phyloP scores from a whole-genome alignment of 2,329 filamentous ascomycete genomes.

The Boeremia exigua region DNA sequence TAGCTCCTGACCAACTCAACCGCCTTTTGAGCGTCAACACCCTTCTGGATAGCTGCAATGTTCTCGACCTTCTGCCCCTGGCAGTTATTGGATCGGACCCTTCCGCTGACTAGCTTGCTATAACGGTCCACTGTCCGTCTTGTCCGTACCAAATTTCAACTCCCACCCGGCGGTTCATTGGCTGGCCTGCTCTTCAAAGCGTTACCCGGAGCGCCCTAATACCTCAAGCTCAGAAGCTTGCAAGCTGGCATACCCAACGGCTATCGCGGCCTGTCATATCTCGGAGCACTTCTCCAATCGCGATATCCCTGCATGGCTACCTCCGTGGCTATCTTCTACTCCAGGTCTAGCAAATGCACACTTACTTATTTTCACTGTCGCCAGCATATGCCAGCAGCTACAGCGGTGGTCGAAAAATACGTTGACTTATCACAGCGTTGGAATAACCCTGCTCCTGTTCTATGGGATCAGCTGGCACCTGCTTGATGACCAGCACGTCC shows the following conservation, averaged over 20 bases:
- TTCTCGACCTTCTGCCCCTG: slow-evolving; percentile 8
- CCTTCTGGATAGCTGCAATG: background rate
- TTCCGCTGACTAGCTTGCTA: background rate
- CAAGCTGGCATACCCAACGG: background rate
- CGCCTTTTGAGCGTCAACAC: background rate
- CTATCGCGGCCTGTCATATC: background rate
- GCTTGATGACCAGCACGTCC: too few relatives aligned
- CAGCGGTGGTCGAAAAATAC: too few relatives aligned
- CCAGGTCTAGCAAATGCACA: too few relatives aligned
- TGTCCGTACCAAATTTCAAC: background rate
- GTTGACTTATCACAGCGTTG: too few relatives aligned
- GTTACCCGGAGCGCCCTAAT: background rate
- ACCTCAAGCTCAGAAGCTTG: background rate
- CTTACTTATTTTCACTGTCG: too few relatives aligned
- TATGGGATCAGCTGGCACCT: too few relatives aligned
- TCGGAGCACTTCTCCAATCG: background rate
- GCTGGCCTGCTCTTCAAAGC: slow-evolving; percentile 5
- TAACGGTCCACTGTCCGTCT: background rate
- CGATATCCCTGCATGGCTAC: background rate
- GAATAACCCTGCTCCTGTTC: too few relatives aligned
- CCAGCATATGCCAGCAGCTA: background rate
- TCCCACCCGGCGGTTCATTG: background rate
- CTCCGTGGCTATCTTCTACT: too few relatives aligned
- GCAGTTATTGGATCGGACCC: background rate
- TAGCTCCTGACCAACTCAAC: background rate